Conservation (phyloP, 2,329 filamentous ascomycete species). For the Verticillium longisporum region DNA sequence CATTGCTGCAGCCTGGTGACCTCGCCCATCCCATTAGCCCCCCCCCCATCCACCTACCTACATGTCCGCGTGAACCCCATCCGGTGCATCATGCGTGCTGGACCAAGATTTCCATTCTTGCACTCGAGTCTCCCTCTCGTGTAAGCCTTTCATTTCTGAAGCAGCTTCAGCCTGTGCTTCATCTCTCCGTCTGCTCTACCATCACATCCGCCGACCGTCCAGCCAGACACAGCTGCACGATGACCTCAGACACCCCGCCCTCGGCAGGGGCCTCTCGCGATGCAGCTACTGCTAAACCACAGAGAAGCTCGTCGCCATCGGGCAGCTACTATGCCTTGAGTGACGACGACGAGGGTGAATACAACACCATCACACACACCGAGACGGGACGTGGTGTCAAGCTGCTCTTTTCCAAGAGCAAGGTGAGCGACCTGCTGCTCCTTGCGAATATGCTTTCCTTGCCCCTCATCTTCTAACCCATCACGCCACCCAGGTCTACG, state of each 20-base stretch:
- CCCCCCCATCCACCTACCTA: not conserved
- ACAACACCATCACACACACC: conserved; percentile 84
- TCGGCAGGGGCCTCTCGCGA: not conserved
- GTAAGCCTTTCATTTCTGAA: not conserved
- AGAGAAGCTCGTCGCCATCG: conserved; percentile 59
- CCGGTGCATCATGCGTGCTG: not conserved
- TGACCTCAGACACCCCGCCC: not conserved
- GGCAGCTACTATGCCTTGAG: conserved; percentile 93
- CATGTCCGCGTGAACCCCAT: not conserved
- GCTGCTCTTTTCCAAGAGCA: conserved; percentile 92
- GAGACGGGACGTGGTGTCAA: conserved; percentile 79
- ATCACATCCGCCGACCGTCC: not conserved
- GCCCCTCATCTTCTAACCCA: not conserved
- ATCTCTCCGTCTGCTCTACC: not conserved
- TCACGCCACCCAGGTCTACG: conserved; percentile 63
- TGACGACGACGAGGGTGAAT: conserved; percentile 92
- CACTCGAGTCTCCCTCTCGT: not conserved
- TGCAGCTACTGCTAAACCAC: conserved; percentile 11
- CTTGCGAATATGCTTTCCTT: not conserved
- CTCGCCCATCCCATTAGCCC: not conserved
- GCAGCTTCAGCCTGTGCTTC: not conserved
- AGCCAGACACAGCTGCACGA: not conserved
- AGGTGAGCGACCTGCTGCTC: conserved; percentile 44
- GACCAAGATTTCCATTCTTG: not conserved
- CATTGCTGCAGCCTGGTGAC: not conserved